Evolutionary conservation across 352 stramenopile genomes (phyloP).

Genomic region (Aphanomyces cochlioides): DNA sequence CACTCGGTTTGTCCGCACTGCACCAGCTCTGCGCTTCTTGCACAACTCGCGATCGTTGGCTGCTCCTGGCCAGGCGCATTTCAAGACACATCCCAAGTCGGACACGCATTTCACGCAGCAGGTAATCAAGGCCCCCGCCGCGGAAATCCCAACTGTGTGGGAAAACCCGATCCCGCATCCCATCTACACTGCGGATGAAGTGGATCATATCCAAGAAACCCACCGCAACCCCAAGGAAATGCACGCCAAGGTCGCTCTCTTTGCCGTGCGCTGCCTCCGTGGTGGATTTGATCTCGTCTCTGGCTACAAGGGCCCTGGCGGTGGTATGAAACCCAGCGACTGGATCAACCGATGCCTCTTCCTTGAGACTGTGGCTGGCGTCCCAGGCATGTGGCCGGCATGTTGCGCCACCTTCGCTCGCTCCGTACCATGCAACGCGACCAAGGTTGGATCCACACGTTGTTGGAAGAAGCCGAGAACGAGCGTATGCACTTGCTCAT

Average conservation of each 20-base stretch:
- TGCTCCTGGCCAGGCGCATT: neutral
- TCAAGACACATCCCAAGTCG: slow-evolving; percentile 28
- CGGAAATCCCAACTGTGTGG: slow-evolving; percentile 25
- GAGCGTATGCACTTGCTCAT: slow-evolving; percentile 92
- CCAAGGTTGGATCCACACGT: slow-evolving; percentile 86
- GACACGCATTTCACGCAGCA: slow-evolving; percentile 20
- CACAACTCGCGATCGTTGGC: no score
- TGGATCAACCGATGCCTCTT: slow-evolving; percentile 70
- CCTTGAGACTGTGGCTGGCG: slow-evolving; percentile 68
- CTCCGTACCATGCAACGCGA: slow-evolving; percentile 74
- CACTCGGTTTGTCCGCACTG: no score
- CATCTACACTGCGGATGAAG: slow-evolving; percentile 43
- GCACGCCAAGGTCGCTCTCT: slow-evolving; percentile 40
- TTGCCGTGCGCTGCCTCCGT: slow-evolving; percentile 46
- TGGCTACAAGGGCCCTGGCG: slow-evolving; percentile 47
- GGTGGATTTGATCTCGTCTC: slow-evolving; percentile 47
- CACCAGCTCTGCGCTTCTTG: no score
- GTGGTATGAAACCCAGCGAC: slow-evolving; percentile 52
- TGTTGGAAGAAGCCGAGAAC: slow-evolving; percentile 92
- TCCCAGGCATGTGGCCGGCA: slow-evolving; percentile 69
- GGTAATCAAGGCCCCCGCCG: neutral
- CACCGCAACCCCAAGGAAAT: slow-evolving; percentile 40
- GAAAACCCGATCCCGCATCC: slow-evolving; percentile 46
- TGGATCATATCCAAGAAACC: slow-evolving; percentile 38
- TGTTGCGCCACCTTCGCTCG: slow-evolving; percentile 73